These are phyloP conservation scores for Reticulascus tulasneorum DNA, from an alignment of 2,329 filamentous ascomycete genomes.

Conservation along the genomic window DNA sequence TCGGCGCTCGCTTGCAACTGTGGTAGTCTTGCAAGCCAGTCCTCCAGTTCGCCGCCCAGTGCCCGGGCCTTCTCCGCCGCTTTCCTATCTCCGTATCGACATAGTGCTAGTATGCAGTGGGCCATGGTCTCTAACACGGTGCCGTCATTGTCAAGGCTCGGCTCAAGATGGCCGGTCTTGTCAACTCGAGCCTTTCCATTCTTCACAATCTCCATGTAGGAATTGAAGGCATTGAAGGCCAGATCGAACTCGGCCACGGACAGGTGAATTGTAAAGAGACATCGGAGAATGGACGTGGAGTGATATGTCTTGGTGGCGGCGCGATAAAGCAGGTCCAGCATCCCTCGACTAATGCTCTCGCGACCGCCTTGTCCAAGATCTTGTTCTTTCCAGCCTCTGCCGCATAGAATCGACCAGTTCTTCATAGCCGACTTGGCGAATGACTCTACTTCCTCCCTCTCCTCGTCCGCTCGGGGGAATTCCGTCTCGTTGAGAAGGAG, in stretches of 20 bases:
- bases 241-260: conserved; percentile 88
- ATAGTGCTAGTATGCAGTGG: conserved; percentile 75
- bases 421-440: conserved; percentile 76
- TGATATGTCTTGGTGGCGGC: conserved; percentile 93
- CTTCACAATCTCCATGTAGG: conserved; percentile 84
- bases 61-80: conserved; percentile 76
- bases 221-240: conserved; percentile 85
- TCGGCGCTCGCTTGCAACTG: conserved; percentile 25
- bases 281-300: conserved; percentile 80
- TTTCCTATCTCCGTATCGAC: conserved; percentile 70
- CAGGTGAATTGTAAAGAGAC: conserved; percentile 84
- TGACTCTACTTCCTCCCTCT: conserved; percentile 72
- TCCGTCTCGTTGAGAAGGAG: conserved; percentile 72
- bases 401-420: conserved; percentile 83
- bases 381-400: conserved; percentile 72
- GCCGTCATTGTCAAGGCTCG: conserved; percentile 73
- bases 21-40: conserved; percentile 64
- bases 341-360: conserved; percentile 66
- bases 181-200: conserved; percentile 79
- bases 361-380: conserved; percentile 81
- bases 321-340: conserved; percentile 85
- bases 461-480: conserved; percentile 81
- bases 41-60: conserved; percentile 67
- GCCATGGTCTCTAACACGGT: conserved; percentile 73
- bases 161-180: conserved; percentile 69